Evolutionary conservation across 768 basidiomycete genomes (phyloP).

Genomic region (Porpolomopsis calyptriformis): DNA sequence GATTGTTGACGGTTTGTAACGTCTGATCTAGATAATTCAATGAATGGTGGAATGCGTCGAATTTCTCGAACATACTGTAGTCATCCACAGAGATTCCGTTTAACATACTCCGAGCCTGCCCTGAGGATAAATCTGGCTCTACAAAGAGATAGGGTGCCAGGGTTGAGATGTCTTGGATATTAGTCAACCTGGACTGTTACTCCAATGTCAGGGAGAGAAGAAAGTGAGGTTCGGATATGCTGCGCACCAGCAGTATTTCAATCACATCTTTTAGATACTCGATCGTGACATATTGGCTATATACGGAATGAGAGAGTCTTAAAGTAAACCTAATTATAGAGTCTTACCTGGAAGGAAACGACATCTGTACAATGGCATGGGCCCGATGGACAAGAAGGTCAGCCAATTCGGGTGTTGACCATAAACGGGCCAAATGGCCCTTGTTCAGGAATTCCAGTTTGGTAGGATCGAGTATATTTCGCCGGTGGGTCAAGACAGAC

Average conservation of each 20-base stretch:
- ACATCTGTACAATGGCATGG: constrained; percentile 39
- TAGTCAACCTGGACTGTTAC: constrained; percentile 54
- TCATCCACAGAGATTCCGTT: constrained; percentile 30
- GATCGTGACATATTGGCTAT: constrained; percentile 37
- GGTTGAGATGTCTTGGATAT: constrained; percentile 57
- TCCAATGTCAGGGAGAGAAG: not conserved
- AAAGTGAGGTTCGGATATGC: constrained; percentile 1
- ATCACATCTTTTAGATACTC: constrained; percentile 59
- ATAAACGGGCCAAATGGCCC: constrained; percentile 57
- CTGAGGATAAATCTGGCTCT: constrained; percentile 46
- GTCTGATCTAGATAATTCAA: constrained; percentile 20
- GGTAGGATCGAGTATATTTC: constrained; percentile 64
- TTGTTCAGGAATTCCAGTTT: constrained; percentile 89
- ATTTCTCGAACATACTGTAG: constrained; percentile 23
- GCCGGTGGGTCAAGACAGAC: constrained; percentile 64
- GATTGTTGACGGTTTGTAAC: constrained; percentile 21
- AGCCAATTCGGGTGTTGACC: constrained; percentile 41
- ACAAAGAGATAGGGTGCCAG: constrained; percentile 73
- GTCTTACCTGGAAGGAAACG: constrained; percentile 57
- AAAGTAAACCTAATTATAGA: not conserved
- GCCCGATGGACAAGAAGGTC: constrained; percentile 44
- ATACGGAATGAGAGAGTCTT: constrained; percentile 1
- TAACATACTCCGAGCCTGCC: constrained; percentile 47
- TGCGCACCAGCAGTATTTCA: constrained; percentile 42
- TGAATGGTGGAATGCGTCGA: constrained; percentile 6